Percentiles rank a stretch among this genome's conserved stretches.
phyloP scores from a whole-genome alignment of 495 filamentous ascomycete genomes.

The Pseudoneurospora amorphoporcata region DNA sequence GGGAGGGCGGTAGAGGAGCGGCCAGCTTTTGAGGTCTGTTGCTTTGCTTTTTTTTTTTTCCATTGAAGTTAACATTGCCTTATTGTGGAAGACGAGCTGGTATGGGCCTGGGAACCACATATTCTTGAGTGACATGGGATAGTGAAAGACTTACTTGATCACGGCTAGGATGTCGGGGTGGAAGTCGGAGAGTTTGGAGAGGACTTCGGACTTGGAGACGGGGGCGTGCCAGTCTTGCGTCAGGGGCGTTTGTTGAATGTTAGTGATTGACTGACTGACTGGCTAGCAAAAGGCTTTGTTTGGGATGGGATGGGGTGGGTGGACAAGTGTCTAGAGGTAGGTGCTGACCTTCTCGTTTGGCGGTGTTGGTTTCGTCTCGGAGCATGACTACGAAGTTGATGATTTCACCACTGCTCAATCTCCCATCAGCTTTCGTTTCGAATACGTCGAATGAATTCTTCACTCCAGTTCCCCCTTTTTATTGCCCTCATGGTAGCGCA shows the following conservation, averaged over 20 bases:
- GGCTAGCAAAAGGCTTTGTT: too few species aligned
- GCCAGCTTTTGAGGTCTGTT: conserved; percentile 34
- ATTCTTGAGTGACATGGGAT: too few species aligned
- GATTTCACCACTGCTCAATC: conserved; percentile 15
- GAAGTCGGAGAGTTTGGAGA: conserved; percentile 12
- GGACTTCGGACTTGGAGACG: conserved; percentile 15
- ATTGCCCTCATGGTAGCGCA: too few species aligned
- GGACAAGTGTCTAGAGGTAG: background rate
- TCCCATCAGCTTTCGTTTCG: background rate
- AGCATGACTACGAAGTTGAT: conserved; percentile 26
- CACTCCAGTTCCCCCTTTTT: too few species aligned
- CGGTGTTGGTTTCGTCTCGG: background rate
- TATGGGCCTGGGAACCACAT: background rate
- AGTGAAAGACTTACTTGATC: conserved; percentile 3
- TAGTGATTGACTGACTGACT: background rate
- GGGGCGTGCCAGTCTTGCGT: conserved; percentile 14
- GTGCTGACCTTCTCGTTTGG: background rate
- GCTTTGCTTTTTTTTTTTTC: conserved; percentile 13
- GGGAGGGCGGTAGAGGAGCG: conserved; percentile 27
- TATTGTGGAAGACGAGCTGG: too few species aligned
- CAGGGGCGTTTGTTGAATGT: background rate
- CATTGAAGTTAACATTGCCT: too few species aligned
- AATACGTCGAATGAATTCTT: too few species aligned
- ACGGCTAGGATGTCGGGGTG: conserved; percentile 9
- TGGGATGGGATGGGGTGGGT: background rate